Evolutionary conservation across 257 asterid species (phyloP), one percentile per base, ranked within the genome.

Genomic region (Solanum habrochaites): DNA sequence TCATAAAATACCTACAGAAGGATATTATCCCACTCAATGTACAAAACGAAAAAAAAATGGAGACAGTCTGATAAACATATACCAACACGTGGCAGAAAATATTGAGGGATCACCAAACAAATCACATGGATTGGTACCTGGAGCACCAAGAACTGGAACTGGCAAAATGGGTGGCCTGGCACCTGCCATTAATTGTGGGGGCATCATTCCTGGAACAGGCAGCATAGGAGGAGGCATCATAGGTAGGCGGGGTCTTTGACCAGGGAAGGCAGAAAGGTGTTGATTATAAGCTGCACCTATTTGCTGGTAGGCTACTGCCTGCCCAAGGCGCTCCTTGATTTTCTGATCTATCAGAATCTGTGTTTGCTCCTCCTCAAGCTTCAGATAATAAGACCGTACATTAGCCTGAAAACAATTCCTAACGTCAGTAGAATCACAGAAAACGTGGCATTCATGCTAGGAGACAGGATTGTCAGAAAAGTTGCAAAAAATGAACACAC

Each of bases 301-400:
- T 88, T 93, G 95, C 73, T 92, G 94, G 90, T 89, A 93, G 11
- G 82, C 91, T 49, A 83, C 92, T 31, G 93, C 67, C 90, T 93
- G 96, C 92, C 96, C 96, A 87, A 93, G 94, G 86, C 93, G 95
- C 88, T 89, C 93, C 87, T 92, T 93, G 86, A 93, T 92, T 86
- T 88, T 93, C 90, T 91, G 94, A 89, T 93, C 96, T 14, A 93
- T 84, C 88, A 93, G 86, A 83, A 88, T 90, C 89, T 93, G 96
- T 31, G 96, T 93, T 90, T 92, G 93, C 87, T 91, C 94, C 88
- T 92, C 93, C 86, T 93, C 96, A 86, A 92, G 91, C 89, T 93
- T 93, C 86, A 90, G 93, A 92, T 92, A 93, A 88, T 93, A 93
- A 60, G 90, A 69, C 88, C 96, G 90, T 87, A 93, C 90, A 88